Conservation (phyloP, 2,329 filamentous ascomycete species). For the Sclerotinia spermophila region DNA sequence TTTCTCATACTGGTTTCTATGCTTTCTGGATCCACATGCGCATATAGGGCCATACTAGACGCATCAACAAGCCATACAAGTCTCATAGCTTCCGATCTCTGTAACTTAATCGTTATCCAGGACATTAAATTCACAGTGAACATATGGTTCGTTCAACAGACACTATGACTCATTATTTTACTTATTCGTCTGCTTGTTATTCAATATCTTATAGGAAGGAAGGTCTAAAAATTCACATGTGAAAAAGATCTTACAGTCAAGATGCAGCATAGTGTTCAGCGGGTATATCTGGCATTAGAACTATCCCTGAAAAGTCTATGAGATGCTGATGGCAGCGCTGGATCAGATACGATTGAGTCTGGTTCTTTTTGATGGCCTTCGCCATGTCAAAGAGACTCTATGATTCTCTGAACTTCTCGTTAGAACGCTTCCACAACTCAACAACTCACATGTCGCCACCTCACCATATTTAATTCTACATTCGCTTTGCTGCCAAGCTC, state of each 20-base stretch:
- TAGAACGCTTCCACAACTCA: not conserved
- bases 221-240: not conserved
- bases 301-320: not conserved
- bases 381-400: not conserved
- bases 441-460: not conserved
- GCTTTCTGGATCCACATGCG: not conserved
- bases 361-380: not conserved
- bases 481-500: slow-evolving; percentile 14
- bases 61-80: not conserved
- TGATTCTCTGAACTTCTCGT: not conserved
- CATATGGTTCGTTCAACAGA: not conserved
- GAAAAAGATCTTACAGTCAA: not conserved
- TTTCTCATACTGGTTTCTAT: not conserved
- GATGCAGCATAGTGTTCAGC: not conserved
- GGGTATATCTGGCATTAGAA: not conserved
- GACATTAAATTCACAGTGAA: not conserved
- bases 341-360: not conserved
- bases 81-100: not conserved
- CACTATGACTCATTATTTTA: not conserved
- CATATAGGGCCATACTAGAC: not conserved
- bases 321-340: not conserved
- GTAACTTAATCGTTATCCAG: not conserved
- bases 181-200: not conserved
- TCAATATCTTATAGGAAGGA: not conserved
- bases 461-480: not conserved